Conservation (phyloP, 2,329 filamentous ascomycete species). For the Beauveria brongniartii region DNA sequence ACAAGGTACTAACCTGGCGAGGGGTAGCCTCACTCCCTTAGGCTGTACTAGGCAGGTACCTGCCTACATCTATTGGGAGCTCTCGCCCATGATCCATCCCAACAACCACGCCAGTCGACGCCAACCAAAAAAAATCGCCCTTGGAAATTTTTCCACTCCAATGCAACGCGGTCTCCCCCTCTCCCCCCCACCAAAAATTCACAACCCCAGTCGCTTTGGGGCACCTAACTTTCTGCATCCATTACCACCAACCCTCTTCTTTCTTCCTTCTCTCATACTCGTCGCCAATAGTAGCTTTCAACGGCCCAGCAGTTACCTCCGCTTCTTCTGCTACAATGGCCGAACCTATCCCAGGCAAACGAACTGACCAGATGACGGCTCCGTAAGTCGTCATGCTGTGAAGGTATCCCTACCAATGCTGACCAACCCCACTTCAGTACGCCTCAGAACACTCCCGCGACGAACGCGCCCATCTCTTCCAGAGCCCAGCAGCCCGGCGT, state of each 20-base stretch:
- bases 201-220: slow-evolving; percentile 23
- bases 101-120: slow-evolving; percentile 5
- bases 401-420: slow-evolving; percentile 26
- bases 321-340: slow-evolving; percentile 41
- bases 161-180: slow-evolving; percentile 1
- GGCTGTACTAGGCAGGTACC: neutral
- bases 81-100: neutral
- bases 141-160: slow-evolving; percentile 26
- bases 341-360: slow-evolving; percentile 57
- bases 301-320: slow-evolving; percentile 10
- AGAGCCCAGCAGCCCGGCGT: slow-evolving; percentile 94
- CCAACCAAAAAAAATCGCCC: slow-evolving; percentile 19
- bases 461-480: slow-evolving; percentile 93
- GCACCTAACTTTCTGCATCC: slow-evolving; percentile 25
- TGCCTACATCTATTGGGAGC: neutral
- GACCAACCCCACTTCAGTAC: slow-evolving; percentile 57
- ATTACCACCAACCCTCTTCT: slow-evolving; percentile 19
- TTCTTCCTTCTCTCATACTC: slow-evolving; percentile 17
- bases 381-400: slow-evolving; percentile 40
- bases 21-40: neutral
- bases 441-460: slow-evolving; percentile 94
- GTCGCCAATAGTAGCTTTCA: slow-evolving; percentile 13
- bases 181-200: slow-evolving; percentile 33
- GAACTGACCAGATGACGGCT: slow-evolving; percentile 46
- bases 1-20: too few relatives aligned